phyloP scores from a whole-genome alignment of 331 rosid species.

The Rosa hybrid region DNA sequence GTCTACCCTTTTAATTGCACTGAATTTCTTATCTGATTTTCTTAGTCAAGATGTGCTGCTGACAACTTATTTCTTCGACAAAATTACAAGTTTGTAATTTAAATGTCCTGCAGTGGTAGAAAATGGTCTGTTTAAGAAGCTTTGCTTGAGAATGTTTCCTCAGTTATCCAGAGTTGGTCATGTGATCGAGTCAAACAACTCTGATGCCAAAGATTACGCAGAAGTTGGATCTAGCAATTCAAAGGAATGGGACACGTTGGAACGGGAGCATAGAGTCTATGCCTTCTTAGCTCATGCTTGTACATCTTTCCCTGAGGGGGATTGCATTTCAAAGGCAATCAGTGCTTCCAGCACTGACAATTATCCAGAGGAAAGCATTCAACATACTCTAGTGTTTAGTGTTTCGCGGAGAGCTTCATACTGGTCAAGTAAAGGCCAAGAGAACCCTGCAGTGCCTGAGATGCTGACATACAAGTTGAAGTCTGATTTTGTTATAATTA shows the following conservation, averaged over 20 bases:
- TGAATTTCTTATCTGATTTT: neutral
- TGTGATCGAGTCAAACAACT: slow-evolving; percentile 54
- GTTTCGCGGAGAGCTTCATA: slow-evolving; percentile 43
- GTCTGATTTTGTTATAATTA: slow-evolving; percentile 62
- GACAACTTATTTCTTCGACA: neutral
- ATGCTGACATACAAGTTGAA: slow-evolving; percentile 65
- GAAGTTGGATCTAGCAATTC: slow-evolving; percentile 65
- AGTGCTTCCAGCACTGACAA: slow-evolving; percentile 95
- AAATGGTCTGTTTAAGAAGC: slow-evolving; percentile 64
- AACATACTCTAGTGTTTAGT: slow-evolving; percentile 57
- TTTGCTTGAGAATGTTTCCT: slow-evolving; percentile 85
- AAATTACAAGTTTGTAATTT: slow-evolving; percentile 22
- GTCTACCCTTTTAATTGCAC: neutral
- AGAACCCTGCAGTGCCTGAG: slow-evolving; percentile 69
- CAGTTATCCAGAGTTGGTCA: slow-evolving; percentile 57
- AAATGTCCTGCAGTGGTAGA: slow-evolving; percentile 63
- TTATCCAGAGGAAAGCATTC: slow-evolving; percentile 71
- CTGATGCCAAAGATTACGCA: slow-evolving; percentile 33
- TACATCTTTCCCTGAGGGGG: slow-evolving; percentile 27
- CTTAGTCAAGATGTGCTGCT: neutral
- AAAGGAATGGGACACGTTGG: slow-evolving; percentile 51
- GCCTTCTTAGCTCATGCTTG: slow-evolving; percentile 44
- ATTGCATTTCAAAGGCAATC: slow-evolving; percentile 57
- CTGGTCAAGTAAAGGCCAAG: slow-evolving; percentile 92
- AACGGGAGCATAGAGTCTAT: slow-evolving; percentile 66